These are phyloP conservation scores for Sphagnum tenellum DNA, from an alignment of 225 moss, liverwort and hornwort species.

Conservation along the genomic window DNA sequence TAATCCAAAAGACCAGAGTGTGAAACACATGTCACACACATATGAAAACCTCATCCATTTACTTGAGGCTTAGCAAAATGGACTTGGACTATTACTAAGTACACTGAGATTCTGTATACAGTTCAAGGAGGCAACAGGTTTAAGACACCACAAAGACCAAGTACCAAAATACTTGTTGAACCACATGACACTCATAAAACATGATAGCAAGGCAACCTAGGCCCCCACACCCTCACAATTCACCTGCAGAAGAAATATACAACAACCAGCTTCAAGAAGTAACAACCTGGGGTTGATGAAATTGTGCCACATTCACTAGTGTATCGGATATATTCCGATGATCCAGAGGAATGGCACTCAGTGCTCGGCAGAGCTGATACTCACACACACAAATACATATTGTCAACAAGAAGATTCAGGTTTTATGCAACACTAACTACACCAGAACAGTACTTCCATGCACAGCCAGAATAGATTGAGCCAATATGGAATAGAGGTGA, in stretches of 20 bases:
- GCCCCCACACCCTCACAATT: background rate
- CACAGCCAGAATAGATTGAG: background rate
- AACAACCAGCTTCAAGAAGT: background rate
- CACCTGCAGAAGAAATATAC: background rate
- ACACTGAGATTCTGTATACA: too few species aligned
- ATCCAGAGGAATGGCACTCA: constrained; percentile 69
- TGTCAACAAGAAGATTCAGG: background rate
- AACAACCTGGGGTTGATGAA: constrained; percentile 72
- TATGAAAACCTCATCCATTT: too few species aligned
- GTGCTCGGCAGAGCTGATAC: constrained; percentile 51
- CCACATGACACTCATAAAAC: too few species aligned
- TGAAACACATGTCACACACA: too few species aligned
- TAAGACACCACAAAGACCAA: too few species aligned
- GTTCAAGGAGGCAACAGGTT: too few species aligned
- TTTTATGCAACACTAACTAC: background rate
- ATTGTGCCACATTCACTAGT: constrained; percentile 78
- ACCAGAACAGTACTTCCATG: too few species aligned
- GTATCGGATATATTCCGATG: constrained; percentile 46
- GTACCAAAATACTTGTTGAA: too few species aligned
- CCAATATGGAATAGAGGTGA: background rate
- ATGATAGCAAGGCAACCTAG: too few species aligned
- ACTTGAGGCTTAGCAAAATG: too few species aligned
- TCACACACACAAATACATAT: constrained; percentile 5
- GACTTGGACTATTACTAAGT: too few species aligned
- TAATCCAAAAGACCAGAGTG: too few species aligned